phyloP scores from a whole-genome alignment of 371 early-diverging fungal species.

The Mortierella sp. region DNA sequence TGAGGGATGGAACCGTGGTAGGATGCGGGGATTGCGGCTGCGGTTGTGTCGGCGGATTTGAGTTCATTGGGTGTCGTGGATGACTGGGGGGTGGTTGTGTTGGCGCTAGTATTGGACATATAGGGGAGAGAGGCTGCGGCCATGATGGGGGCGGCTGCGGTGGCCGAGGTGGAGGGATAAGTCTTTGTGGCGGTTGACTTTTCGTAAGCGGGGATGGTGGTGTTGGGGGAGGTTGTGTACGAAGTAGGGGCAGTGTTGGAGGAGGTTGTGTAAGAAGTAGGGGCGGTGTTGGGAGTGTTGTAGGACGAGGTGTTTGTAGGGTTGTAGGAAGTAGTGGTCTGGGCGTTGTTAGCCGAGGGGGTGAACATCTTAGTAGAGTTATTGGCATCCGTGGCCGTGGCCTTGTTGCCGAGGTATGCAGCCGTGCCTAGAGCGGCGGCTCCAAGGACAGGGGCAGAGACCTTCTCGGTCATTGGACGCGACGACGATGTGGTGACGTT shows the following conservation, averaged over 20 bases:
- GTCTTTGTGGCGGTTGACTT: neutral
- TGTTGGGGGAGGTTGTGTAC: neutral
- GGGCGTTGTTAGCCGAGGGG: neutral
- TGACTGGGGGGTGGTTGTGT: neutral
- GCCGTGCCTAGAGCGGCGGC: conserved; percentile 14
- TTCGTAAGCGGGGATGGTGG: neutral
- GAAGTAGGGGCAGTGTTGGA: neutral
- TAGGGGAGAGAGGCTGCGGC: neutral
- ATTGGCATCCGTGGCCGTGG: neutral
- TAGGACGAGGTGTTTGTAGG: neutral
- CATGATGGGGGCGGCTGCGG: neutral
- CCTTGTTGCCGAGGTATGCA: neutral
- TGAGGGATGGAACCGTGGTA: conserved; percentile 16
- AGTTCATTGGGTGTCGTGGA: neutral
- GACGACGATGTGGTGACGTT: neutral
- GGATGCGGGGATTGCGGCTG: neutral
- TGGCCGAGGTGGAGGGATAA: neutral
- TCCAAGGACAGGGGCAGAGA: neutral
- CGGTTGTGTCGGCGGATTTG: neutral
- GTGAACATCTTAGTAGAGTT: neutral
- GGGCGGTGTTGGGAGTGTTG: neutral
- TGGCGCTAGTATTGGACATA: neutral
- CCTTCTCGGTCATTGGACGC: neutral
- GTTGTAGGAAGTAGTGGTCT: neutral
- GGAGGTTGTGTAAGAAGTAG: neutral